These are phyloP conservation scores for Magnaporthiopsis rhizophila DNA, from an alignment of 2,329 filamentous ascomycete genomes.

Conservation along the genomic window DNA sequence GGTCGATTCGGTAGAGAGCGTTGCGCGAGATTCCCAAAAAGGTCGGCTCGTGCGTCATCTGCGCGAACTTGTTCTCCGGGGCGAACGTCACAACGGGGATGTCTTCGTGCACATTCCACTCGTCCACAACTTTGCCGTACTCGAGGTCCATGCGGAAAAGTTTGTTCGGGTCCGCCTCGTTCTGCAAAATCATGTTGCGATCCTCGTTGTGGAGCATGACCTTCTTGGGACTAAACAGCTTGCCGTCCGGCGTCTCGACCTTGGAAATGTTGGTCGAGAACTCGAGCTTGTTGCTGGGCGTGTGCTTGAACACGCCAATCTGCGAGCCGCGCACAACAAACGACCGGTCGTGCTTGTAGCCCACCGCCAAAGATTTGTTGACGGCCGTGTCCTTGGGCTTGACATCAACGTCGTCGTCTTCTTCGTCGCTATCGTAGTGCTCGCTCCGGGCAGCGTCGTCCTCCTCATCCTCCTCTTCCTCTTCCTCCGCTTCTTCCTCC, in stretches of 20 bases:
- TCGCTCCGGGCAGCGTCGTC: conserved; percentile 48
- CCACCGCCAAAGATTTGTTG: conserved; percentile 92
- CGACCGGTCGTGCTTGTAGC: conserved; percentile 93
- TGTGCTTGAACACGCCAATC: conserved; percentile 98
- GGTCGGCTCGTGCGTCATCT: conserved; percentile 92
- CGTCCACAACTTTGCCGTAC: conserved; percentile 94
- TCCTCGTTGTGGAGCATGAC: conserved; percentile 94
- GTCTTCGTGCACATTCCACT: conserved; percentile 97
- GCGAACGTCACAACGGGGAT: conserved; percentile 89
- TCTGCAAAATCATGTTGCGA: conserved; percentile 82
- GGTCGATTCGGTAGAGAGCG: conserved; percentile 87
- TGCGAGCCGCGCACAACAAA: conserved; percentile 96
- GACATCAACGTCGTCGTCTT: conserved; percentile 73
- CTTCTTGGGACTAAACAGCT: conserved; percentile 88
- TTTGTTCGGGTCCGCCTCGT: conserved; percentile 74
- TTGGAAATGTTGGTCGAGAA: conserved; percentile 97
- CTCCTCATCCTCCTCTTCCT: conserved; percentile 48
- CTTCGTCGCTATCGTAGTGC: conserved; percentile 50
- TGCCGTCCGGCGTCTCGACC: conserved; percentile 80
- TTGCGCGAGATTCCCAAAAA: conserved; percentile 92
- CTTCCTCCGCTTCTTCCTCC: conserved; percentile 38
- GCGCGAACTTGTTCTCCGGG: conserved; percentile 94
- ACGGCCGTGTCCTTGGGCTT: conserved; percentile 62
- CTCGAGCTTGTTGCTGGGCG: conserved; percentile 81
- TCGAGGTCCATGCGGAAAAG: conserved; percentile 97